Evolutionary conservation across 2,329 filamentous ascomycete species (phyloP).

Genomic region (Escovopsis sp.): DNA sequence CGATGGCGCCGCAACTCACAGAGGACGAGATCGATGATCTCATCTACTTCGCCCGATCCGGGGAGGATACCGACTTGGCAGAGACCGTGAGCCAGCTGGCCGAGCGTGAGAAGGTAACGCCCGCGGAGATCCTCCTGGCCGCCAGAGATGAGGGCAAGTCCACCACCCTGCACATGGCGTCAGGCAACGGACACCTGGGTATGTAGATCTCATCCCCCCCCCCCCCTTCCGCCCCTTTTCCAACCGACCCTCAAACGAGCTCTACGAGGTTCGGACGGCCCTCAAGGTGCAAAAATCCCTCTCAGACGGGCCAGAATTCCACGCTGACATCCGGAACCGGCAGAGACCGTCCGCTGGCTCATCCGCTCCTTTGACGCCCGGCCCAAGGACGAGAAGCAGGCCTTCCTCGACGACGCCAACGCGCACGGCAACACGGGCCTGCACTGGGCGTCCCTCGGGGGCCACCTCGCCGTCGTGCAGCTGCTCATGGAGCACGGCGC

Average conservation of each 20-base stretch:
- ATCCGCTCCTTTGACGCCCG: constrained; percentile 27
- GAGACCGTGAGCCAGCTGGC: constrained; percentile 43
- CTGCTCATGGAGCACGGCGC: constrained; percentile 62
- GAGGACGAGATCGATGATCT: constrained; percentile 84
- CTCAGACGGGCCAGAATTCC: no score
- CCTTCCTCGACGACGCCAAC: constrained; percentile 57
- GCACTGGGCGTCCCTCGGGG: constrained; percentile 88
- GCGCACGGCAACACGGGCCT: constrained; percentile 76
- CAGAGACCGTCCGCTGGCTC: constrained; percentile 31
- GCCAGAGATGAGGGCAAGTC: constrained; percentile 63
- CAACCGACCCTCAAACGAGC: no score
- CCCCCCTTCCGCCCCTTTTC: no score
- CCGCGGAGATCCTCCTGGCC: constrained; percentile 50
- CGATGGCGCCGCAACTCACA: constrained; percentile 38
- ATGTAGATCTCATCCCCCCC: no score
- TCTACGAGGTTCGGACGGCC: no score
- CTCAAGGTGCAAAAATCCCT: not conserved
- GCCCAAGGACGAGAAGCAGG: constrained; percentile 26
- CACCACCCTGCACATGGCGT: constrained; percentile 81
- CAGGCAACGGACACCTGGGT: constrained; percentile 80
- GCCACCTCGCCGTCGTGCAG: constrained; percentile 69
- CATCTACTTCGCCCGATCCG: constrained; percentile 69
- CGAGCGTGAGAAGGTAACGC: constrained; percentile 41
- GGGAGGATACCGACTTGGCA: constrained; percentile 57
- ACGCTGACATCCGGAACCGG: not conserved